Evolutionary conservation across 495 filamentous ascomycete species (phyloP).

Genomic region (Lepidopterella palustris): DNA sequence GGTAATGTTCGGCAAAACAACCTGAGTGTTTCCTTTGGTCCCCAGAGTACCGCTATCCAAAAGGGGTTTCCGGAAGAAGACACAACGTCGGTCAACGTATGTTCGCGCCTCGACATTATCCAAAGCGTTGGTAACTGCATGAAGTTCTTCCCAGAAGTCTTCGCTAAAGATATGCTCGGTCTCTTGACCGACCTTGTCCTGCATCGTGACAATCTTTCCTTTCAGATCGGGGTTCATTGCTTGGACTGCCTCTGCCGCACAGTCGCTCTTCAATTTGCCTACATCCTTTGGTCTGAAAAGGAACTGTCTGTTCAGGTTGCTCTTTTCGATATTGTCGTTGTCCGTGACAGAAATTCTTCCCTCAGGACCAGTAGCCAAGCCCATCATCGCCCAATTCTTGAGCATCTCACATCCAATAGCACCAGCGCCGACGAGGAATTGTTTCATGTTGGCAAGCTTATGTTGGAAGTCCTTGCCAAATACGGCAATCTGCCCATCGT

Average conservation of each 20-base stretch:
- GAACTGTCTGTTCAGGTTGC: constrained; percentile 97
- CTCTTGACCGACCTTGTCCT: constrained; percentile 85
- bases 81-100: constrained; percentile 94
- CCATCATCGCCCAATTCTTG: constrained; percentile 99
- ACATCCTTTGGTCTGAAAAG: constrained; percentile 92
- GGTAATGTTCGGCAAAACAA: constrained; percentile 81
- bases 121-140: constrained; percentile 92
- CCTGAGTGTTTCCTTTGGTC: constrained; percentile 97
- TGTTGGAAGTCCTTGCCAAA: constrained; percentile 92
- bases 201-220: constrained; percentile 74
- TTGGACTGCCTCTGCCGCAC: constrained; percentile 79
- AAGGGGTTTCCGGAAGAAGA: constrained; percentile 96
- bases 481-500: constrained; percentile 96
- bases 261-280: constrained; percentile 94
- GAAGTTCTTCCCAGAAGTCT: constrained; percentile 82
- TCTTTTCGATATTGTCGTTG: constrained; percentile 98
- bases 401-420: constrained; percentile 99
- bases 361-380: constrained; percentile 78
- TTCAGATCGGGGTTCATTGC: constrained; percentile 91
- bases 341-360: constrained; percentile 90
- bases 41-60: constrained; percentile 95
- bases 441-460: constrained; percentile 76
- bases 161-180: constrained; percentile 96
- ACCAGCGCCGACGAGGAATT: constrained; percentile 94
- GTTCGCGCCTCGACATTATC: constrained; percentile 97